Base-by-base conservation (phyloP, 2,329 filamentous ascomycete species). In the Diplodia scrobiculata region DNA sequence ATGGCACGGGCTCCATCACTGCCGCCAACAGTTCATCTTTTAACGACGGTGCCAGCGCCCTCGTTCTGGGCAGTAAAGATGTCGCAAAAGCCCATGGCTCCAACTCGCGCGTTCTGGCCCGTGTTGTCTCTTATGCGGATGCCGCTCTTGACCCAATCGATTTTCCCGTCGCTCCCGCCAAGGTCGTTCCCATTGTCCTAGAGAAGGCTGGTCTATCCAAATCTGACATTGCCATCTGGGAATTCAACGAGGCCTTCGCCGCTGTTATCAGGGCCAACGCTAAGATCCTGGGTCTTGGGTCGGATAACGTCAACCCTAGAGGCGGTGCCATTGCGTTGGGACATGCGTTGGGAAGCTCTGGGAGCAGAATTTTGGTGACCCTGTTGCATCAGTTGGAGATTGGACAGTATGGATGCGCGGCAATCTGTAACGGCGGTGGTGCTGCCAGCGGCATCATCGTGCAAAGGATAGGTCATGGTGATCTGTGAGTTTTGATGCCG, bases 171-270 rank as follows among this genome's bases (percentile, higher is more conserved):
- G 95, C 95, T 1, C 95, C 95, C 0, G 86, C 95, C 47, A 93
- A 96, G 78, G 94, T 94, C 5, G 94, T 98, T 0, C 92, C 94
- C 2, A 87, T 97, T 72, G 93, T 93, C 11, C 84, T 99, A 60
- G 86, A 92, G 78, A 86, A 93, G 66, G 95, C 95, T 0, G 93
- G 94, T 11, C 93, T 99, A 71, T 91, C 87, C 70, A 92, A 93
- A 79, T 90, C 96, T 54, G 91, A 98, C 77, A 92, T 99, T 53
- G 89, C 94, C 5, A 82, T 97, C 25, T 98, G 95, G 94, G 95
- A 98, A 78, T 97, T 99, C 79, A 99, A 99, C 78, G 95, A 99
- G 81, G 95, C 95, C 0, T 99, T 99, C 76, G 94, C 95, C 32
- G 91, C 91, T 4, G 93, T 97, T 34, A 95, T 97, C 78, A 92